Percentiles rank a stretch among this genome's conserved stretches.
These are phyloP conservation scores for Camellia oleifera DNA, from an alignment of 179 eudicot species.

Conservation along the genomic window DNA sequence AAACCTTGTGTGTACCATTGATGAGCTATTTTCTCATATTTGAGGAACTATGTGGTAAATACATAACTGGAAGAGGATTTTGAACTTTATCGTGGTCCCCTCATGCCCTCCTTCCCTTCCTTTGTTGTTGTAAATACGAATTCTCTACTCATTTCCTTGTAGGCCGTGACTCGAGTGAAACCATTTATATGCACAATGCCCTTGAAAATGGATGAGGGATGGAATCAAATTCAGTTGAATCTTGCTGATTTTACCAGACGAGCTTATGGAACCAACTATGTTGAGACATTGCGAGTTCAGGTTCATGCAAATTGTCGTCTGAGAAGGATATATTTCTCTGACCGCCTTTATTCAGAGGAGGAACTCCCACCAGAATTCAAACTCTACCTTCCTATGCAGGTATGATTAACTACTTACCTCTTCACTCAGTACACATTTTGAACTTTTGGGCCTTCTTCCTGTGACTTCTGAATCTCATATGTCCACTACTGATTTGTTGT, in stretches of 20 bases:
- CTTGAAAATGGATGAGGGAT: slow-evolving; percentile 92
- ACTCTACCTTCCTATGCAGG: slow-evolving; percentile 98
- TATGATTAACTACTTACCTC: slow-evolving; percentile 6
- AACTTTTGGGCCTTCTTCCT: background rate
- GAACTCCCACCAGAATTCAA: slow-evolving; percentile 97
- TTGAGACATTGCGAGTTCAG: slow-evolving; percentile 90
- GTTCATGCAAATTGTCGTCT: slow-evolving; percentile 97
- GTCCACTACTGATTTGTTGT: slow-evolving; percentile 2
- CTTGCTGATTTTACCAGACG: slow-evolving; percentile 87
- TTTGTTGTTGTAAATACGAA: background rate
- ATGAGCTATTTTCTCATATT: too few species aligned
- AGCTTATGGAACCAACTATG: slow-evolving; percentile 97
- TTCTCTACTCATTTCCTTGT: slow-evolving; percentile 8
- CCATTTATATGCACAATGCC: slow-evolving; percentile 99
- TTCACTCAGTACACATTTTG: background rate
- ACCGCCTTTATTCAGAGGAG: slow-evolving; percentile 97
- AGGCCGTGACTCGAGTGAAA: slow-evolving; percentile 94
- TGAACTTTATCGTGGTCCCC: too few species aligned
- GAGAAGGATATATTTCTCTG: slow-evolving; percentile 90
- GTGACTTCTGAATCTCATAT: background rate
- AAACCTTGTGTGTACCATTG: too few species aligned
- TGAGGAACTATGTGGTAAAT: too few species aligned
- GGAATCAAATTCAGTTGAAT: slow-evolving; percentile 98
- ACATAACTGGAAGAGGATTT: too few species aligned
- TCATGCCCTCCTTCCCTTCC: too few species aligned